These are phyloP conservation scores for Tuber indicum DNA, from an alignment of 495 filamentous ascomycete genomes.

Conservation along the genomic window DNA sequence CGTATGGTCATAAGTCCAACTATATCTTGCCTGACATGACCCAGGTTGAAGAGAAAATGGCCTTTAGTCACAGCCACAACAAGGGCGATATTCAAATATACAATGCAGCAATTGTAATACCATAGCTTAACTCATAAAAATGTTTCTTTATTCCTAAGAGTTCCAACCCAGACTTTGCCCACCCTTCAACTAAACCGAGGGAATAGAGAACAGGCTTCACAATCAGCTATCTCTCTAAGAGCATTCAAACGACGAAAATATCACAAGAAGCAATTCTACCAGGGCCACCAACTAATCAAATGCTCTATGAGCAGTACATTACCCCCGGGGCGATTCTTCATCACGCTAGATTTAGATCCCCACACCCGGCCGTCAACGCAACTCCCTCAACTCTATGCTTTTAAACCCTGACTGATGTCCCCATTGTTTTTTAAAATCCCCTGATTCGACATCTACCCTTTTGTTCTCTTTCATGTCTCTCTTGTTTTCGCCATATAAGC, in stretches of 20 bases:
- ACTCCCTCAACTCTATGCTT: not conserved
- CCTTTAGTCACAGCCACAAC: too few relatives aligned
- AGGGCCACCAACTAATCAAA: not conserved
- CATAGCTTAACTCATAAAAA: not conserved
- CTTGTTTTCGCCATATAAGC: not conserved
- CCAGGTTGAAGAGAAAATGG: too few relatives aligned
- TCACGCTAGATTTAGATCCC: not conserved
- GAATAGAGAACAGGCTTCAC: not conserved
- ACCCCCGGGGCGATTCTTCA: not conserved
- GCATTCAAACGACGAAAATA: not conserved
- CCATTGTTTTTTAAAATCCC: not conserved
- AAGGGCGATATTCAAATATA: not conserved
- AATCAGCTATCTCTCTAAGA: not conserved
- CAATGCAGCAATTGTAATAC: not conserved
- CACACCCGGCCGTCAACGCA: not conserved
- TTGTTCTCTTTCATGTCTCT: not conserved
- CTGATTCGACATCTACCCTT: not conserved
- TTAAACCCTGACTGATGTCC: not conserved
- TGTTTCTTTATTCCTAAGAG: not conserved
- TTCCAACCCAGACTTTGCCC: not conserved
- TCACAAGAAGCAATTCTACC: not conserved
- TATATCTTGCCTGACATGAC: too few relatives aligned
- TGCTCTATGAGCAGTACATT: not conserved
- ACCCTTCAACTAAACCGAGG: not conserved
- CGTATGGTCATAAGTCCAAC: too few relatives aligned